These are phyloP conservation scores for Cnidoscolus chayamansa DNA, from an alignment of 441 rosid genomes.

Conservation along the genomic window DNA sequence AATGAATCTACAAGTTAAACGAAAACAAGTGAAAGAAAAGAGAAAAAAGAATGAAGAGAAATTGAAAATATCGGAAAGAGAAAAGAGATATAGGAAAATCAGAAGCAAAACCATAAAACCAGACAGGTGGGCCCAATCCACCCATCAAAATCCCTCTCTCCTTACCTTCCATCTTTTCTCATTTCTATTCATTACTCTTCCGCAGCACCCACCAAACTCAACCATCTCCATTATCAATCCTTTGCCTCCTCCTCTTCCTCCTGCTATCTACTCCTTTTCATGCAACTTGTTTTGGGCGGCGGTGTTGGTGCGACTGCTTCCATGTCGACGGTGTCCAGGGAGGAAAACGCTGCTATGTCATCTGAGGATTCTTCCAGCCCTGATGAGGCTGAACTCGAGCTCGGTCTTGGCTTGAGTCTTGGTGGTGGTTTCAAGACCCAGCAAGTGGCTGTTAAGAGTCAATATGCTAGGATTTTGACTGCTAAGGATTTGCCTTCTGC, in stretches of 20 bases:
- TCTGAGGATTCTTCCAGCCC: slow-evolving; percentile 78
- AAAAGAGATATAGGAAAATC: neutral
- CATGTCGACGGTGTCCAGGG: slow-evolving; percentile 59
- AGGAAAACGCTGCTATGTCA: slow-evolving; percentile 54
- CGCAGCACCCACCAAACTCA: neutral
- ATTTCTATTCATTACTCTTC: slow-evolving; percentile 5
- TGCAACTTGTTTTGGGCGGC: slow-evolving; percentile 28
- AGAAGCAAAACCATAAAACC: slow-evolving; percentile 17
- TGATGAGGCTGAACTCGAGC: slow-evolving; percentile 51
- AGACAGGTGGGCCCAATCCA: slow-evolving; percentile 33
- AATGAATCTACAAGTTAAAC: no score
- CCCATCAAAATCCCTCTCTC: no score
- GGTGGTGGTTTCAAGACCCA: slow-evolving; percentile 34
- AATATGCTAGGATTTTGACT: slow-evolving; percentile 45
- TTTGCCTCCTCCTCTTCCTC: neutral
- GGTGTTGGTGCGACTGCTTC: slow-evolving; percentile 25
- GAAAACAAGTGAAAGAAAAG: no score
- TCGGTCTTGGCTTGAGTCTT: slow-evolving; percentile 69
- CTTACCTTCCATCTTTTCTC: neutral
- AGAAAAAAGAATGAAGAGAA: neutral
- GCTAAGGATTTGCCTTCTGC: slow-evolving; percentile 53
- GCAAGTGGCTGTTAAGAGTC: neutral
- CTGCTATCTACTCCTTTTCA: neutral
- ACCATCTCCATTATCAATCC: neutral
- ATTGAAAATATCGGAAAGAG: slow-evolving; percentile 9